Evolutionary conservation across 2,329 filamentous ascomycete species (phyloP), one percentile per base, ranked within the genome.

Genomic region (Sporothrix inflata): DNA sequence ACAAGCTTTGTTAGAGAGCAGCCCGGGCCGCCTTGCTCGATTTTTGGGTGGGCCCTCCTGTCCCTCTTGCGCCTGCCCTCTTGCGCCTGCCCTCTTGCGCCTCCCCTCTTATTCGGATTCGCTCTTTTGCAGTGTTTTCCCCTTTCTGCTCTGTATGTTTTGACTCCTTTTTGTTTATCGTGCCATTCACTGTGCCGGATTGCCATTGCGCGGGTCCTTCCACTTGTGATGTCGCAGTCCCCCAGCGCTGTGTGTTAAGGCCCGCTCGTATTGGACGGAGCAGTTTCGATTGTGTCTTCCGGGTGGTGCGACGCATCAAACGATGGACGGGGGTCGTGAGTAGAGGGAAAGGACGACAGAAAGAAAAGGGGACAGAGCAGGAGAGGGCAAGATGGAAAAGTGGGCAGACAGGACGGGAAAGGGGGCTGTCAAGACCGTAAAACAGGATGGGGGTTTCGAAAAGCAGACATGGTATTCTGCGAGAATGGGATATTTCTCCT

Each of bases 1-100:
- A 73, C 72, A 69, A 69, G 51, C 51, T 60, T 69, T 68, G 72
- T 73, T 21, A 60, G 67, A 72, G 55, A 72, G 57, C 53, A 72
- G 57, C 53, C 63, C 24, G 16, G 42, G n/a, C 45, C 19, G 30
- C 38, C 21, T 38, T 60, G 27, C 21, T 70, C 30, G 49, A 27
- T 30, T 57, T 57, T 34, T 57, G 53, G 21, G 27, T 34, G 16
- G 16, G 24, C 27, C 27, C 30, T 30, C 45, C 14, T n/a, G 19
- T 7, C 14, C 42, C 42, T 19, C 42, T n/a, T n/a, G 49, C 49
- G 4, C 12, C 49, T 8, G 49, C 38, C 38, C 16, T 34, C 38
- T 47, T n/a, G 12, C 27, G 24, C 14, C 3, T 34, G 30, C 11
- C 11, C 53, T 16, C 27, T 47, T 1, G 45, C 45, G 45, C 45